Evolutionary conservation across 148 eudicot genomes (phyloP).

Genomic region (Rhododendron simsii): DNA sequence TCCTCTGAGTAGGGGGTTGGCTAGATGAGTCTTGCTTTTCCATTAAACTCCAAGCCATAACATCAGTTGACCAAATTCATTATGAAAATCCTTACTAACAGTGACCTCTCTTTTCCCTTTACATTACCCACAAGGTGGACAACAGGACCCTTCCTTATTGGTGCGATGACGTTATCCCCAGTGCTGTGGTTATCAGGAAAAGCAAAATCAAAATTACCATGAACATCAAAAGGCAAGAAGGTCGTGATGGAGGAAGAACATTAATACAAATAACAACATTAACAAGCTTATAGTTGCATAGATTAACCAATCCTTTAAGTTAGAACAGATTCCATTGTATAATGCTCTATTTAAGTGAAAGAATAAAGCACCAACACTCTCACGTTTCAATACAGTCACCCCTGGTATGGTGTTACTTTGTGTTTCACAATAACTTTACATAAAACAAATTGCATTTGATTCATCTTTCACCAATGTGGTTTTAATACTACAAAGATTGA

Average conservation of each 20-base stretch:
- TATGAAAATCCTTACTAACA: neutral
- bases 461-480: neutral
- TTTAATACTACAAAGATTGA: neutral
- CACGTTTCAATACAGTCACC: neutral
- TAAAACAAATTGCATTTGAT: neutral
- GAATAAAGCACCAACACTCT: neutral
- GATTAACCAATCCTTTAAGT: neutral
- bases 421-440: neutral
- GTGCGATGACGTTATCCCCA: neutral
- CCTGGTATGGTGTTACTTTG: neutral
- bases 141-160: neutral
- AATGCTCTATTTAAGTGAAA: neutral
- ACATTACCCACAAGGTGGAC: neutral
- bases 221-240: neutral
- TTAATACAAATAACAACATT: neutral
- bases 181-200: neutral
- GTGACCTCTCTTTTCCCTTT: neutral
- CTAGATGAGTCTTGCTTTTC: neutral
- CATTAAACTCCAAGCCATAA: neutral
- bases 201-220: neutral
- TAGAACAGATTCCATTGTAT: neutral
- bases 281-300: neutral
- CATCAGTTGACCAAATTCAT: neutral
- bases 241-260: neutral
- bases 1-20: neutral